Base-by-base conservation (phyloP, 129 eudicot species). In the Heracleum sosnowskyi region DNA sequence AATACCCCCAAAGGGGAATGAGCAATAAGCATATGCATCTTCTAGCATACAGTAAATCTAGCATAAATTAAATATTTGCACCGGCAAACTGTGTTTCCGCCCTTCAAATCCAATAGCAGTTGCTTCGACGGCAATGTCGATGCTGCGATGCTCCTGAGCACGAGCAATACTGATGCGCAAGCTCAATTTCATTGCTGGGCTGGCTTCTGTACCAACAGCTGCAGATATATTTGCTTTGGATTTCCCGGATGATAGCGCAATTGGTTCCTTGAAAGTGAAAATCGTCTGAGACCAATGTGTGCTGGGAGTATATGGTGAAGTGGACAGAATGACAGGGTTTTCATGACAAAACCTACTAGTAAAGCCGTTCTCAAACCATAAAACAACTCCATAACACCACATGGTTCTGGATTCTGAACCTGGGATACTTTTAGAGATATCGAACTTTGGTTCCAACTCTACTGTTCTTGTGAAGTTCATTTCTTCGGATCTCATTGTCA, bases 211-310 rank as follows among this genome's bases (percentile, higher is more conserved):
- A 55, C 92, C 98, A 70, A 86, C 90, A 35, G 75, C 60, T n/a
- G 75, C 86, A 1, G 77, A 75, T 69, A 79, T 71, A 33, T 75
- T 45, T 44, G 60, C 42, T 24, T 24, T 72, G 33, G 44, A 26
- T 45, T 55, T 78, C 51, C 78, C 84, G 11, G 86, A 81, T 63
- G 89, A 47, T 29, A 94, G 51, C 55, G 91, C 86, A 78, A 94
- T 86, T 57, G 98, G 96, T 74, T 91, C 97, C 77, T 73, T 33
- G 78, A 93, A 87, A 71, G 98, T 91, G 55, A 93, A 87, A 62
- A 93, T 76, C 0, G 98, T 91, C 45, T 93, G 98, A 11, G 93
- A 86, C 98, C 98, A 93, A 73, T 93, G 98, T 36, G 97, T 93
- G 63, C 83, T 82, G 68, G 89, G 91, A 69, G 84, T 80, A 53